These are phyloP conservation scores for Vitis hybrid DNA, from an alignment of 177 flowering plant genomes.

Conservation along the genomic window DNA sequence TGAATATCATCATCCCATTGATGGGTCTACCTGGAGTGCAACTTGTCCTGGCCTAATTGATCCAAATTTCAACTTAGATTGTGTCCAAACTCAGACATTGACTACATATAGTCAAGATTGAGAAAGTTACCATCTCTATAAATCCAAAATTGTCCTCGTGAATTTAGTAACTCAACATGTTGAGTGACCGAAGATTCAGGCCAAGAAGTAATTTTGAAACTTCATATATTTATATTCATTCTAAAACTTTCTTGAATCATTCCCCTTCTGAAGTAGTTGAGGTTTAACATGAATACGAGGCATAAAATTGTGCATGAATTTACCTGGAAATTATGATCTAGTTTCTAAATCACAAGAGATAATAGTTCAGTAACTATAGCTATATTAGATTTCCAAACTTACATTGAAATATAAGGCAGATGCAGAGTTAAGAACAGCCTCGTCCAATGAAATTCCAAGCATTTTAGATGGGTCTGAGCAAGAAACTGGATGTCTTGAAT, in stretches of 20 bases:
- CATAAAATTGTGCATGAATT: background rate
- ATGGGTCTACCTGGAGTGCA: background rate
- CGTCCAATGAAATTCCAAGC: slow-evolving; percentile 74
- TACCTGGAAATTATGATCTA: background rate
- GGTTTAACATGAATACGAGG: background rate
- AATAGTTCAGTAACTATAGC: background rate
- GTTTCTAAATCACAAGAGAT: background rate
- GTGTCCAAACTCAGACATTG: background rate
- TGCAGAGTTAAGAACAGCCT: slow-evolving; percentile 73
- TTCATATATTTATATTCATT: background rate
- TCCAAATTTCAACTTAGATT: background rate
- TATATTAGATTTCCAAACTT: slow-evolving; percentile 13
- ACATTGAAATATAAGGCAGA: slow-evolving; percentile 62
- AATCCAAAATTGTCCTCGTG: background rate
- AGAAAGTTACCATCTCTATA: background rate
- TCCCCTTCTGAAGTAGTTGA: background rate
- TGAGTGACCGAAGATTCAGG: background rate
- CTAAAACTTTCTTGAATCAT: background rate
- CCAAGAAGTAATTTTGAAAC: background rate
- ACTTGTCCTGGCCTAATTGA: background rate
- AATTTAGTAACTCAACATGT: background rate
- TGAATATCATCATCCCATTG: background rate
- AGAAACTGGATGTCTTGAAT: slow-evolving; percentile 20
- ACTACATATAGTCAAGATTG: background rate
- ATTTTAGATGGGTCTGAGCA: slow-evolving; percentile 58